phyloP scores from a whole-genome alignment of 257 asterid species.

The Solanum infundibuliforme region DNA sequence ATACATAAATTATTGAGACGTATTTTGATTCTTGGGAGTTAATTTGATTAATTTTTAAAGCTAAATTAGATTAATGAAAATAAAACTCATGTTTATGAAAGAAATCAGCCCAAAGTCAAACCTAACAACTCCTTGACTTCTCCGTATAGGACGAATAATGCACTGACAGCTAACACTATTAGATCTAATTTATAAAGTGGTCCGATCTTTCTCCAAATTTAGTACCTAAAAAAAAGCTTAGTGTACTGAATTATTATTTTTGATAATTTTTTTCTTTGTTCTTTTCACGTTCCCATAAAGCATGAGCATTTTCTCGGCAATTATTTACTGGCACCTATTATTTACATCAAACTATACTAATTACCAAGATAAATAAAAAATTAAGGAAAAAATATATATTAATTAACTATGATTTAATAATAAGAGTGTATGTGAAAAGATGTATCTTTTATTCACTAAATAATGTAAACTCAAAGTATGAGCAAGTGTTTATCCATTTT shows the following conservation, averaged over 20 bases:
- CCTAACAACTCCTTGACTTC: neutral
- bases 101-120: neutral
- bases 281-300: neutral
- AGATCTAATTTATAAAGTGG: neutral
- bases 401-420: neutral
- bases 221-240: neutral
- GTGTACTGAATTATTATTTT: too few species aligned
- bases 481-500: neutral
- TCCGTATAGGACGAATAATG: neutral
- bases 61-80: too few species aligned
- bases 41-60: too few species aligned
- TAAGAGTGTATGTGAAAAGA: neutral
- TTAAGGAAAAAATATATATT: neutral
- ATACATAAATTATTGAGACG: neutral
- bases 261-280: neutral
- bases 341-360: too few species aligned
- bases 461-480: too few species aligned
- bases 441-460: neutral
- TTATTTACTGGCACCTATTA: too few species aligned
- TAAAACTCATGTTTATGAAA: neutral
- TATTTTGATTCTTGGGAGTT: neutral
- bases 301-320: too few species aligned
- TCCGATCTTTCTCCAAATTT: accelerated
- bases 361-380: neutral
- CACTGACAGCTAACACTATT: neutral